Conservation (phyloP, 495 filamentous ascomycete genomes). For the Mycothermus thermophilus region DNA sequence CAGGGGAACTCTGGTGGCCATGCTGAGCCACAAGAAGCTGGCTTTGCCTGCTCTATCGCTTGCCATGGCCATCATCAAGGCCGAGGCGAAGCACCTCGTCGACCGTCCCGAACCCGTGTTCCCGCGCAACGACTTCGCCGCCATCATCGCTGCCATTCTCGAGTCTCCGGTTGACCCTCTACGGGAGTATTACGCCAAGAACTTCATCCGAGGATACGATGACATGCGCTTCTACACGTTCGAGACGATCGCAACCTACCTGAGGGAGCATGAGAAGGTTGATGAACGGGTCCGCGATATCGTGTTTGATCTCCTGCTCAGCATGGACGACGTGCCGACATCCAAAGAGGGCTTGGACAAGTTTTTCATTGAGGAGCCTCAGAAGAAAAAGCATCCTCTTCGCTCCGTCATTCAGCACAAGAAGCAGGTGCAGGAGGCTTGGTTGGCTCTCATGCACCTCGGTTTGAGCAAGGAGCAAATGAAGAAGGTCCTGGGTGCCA, state of each 20-base stretch:
- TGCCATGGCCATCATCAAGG: slow-evolving; percentile 71
- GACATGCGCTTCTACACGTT: slow-evolving; percentile 80
- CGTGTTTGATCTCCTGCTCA: slow-evolving; percentile 48
- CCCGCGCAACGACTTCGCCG: slow-evolving; percentile 45
- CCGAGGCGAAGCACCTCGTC: slow-evolving; percentile 49
- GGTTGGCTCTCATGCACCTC: slow-evolving; percentile 63
- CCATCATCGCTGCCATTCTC: slow-evolving; percentile 50
- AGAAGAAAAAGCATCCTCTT: slow-evolving; percentile 38
- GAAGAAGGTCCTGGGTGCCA: slow-evolving; percentile 60
- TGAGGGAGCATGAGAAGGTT: slow-evolving; percentile 23
- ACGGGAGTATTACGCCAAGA: slow-evolving; percentile 56
- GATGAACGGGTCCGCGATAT: slow-evolving; percentile 34
- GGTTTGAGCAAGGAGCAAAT: slow-evolving; percentile 55
- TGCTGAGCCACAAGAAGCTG: slow-evolving; percentile 40
- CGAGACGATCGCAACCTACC: slow-evolving; percentile 48
- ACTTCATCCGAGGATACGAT: slow-evolving; percentile 64
- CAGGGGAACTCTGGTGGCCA: slow-evolving; percentile 38
- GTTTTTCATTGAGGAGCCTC: slow-evolving; percentile 45
- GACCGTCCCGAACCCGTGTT: slow-evolving; percentile 50
- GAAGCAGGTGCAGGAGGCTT: slow-evolving; percentile 66
- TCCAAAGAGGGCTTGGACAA: slow-evolving; percentile 48
- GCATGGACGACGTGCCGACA: slow-evolving; percentile 48
- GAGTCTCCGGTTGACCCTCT: slow-evolving; percentile 40
- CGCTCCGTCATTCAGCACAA: slow-evolving; percentile 49
- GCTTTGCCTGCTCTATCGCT: slow-evolving; percentile 53